These are phyloP conservation scores for Pseudogymnoascus sp. DNA, from an alignment of 2,329 filamentous ascomycete genomes.

Conservation along the genomic window DNA sequence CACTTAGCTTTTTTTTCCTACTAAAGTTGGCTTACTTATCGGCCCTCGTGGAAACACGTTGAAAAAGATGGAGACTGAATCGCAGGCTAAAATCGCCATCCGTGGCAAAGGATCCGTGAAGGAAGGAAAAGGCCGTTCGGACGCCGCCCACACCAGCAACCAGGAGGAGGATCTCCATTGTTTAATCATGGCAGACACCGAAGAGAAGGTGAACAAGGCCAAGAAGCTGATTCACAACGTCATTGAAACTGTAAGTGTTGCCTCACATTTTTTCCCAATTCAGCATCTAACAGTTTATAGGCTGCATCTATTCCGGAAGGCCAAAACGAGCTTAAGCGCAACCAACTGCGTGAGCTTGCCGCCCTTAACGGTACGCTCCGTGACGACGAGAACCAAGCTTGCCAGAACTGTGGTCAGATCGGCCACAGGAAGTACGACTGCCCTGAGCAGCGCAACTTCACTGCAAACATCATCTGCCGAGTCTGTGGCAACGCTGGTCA, in stretches of 20 bases:
- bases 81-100: slow-evolving; percentile 96
- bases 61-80: slow-evolving; percentile 99
- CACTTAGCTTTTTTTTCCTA: slow-evolving; percentile 73
- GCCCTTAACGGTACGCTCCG: slow-evolving; percentile 97
- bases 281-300: slow-evolving; percentile 43
- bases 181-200: slow-evolving; percentile 98
- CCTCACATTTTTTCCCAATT: not conserved
- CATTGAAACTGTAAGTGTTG: slow-evolving; percentile 80
- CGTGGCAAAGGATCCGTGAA: slow-evolving; percentile 99
- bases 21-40: slow-evolving; percentile 99
- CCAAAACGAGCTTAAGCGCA: slow-evolving; percentile 97
- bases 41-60: slow-evolving; percentile 99
- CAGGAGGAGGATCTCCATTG: slow-evolving; percentile 99
- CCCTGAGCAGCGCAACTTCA: slow-evolving; percentile 94
- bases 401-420: slow-evolving; percentile 98
- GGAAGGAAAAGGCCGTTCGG: slow-evolving; percentile 97
- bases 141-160: slow-evolving; percentile 98
- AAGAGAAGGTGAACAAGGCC: slow-evolving; percentile 99
- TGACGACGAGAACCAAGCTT: slow-evolving; percentile 98
- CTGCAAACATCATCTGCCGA: slow-evolving; percentile 98
- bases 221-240: slow-evolving; percentile 98
- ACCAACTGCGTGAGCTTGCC: slow-evolving; percentile 94
- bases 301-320: slow-evolving; percentile 97
- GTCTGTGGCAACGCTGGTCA: slow-evolving; percentile 97
- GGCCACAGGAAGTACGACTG: slow-evolving; percentile 99